phyloP scores from a whole-genome alignment of 2,329 filamentous ascomycete species.

The Purpureocillium lavendulum region DNA sequence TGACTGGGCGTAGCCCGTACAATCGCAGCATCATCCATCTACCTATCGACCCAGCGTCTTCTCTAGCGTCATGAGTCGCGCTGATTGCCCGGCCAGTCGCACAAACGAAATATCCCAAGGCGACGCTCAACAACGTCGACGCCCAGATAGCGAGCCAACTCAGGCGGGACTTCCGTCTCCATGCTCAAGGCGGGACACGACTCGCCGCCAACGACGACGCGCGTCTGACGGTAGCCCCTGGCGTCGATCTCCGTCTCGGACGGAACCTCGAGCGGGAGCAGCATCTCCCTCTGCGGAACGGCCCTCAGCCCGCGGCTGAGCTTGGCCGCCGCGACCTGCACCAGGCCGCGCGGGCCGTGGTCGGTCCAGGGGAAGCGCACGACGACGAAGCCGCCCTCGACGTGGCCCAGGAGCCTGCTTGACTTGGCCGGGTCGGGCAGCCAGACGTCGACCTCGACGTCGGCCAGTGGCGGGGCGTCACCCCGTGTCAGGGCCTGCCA shows the following conservation, averaged over 20 bases:
- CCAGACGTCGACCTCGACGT: constrained; percentile 61
- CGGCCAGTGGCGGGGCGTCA: constrained; percentile 62
- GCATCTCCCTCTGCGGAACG: constrained; percentile 53
- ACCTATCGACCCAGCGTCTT: no score
- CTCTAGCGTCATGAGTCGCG: no score
- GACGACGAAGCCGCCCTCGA: constrained; percentile 52
- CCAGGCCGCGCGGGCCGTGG: constrained; percentile 36
- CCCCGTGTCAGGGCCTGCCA: constrained; percentile 69
- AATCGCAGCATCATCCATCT: no score
- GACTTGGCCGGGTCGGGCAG: constrained; percentile 53
- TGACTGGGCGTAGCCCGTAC: no score
- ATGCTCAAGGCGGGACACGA: constrained; percentile 46
- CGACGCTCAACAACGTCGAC: constrained; percentile 57
- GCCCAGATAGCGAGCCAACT: constrained; percentile 58
- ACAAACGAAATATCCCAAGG: constrained; percentile 58
- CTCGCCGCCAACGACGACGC: constrained; percentile 60
- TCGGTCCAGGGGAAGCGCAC: constrained; percentile 57
- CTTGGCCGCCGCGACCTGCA: constrained; percentile 40
- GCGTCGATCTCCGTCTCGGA: constrained; percentile 45
- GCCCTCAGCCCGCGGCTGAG: constrained; percentile 38
- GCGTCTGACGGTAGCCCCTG: constrained; percentile 49
- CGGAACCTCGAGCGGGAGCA: constrained; percentile 58
- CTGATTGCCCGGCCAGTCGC: no score
- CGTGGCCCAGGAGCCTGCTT: constrained; percentile 40
- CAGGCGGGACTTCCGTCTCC: constrained; percentile 47